Base-by-base conservation (phyloP, 768 basidiomycete genomes). In the Mycena epipterygia region DNA sequence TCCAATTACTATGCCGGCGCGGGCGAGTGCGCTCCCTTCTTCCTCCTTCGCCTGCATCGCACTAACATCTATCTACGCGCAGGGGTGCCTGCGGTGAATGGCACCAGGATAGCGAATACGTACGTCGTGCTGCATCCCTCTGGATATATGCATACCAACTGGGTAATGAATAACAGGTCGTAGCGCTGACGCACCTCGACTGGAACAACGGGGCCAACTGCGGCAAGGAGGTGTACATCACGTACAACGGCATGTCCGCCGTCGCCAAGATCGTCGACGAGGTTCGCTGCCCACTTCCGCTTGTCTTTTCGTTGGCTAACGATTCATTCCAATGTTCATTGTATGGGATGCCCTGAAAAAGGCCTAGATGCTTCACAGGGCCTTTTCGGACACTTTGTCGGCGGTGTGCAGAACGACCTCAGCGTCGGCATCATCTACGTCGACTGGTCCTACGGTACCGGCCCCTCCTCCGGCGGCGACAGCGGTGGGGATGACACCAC, bases 331-430 rank as follows among this genome's bases (percentile, higher is more conserved):
- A 41, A 25, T 11, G 46, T 27, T 23, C 44, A 84, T 82, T 85
- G 84, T 74, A 53, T 49, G 32, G 74, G 74, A 16, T 84, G 84
- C 73, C 19, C 64, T 0, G 8, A 12, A 0, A 77, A 76, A 17
- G 81, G 79, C 29, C 78, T 87, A 35, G 85, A 86, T 72, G 68
- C 84, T 17, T 82, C 84, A 6, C 66, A 75, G 7, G 77, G 76
- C 19, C 80, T 86, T 39, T 86, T 87, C 71, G 0, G 75, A 8
- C 73, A 67, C 74, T 85, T 85, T 68, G 83, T 79, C 19, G 70
- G 70, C 33, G 65, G 65, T 13, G 57, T 44, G 32, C 60, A 63
- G 61, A 70, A 70, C 42, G 61, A 70, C 58, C 0, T 13, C 1
- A 1, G 60, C 0, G 64, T 70, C 25, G 69, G 69, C 17, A 21